Conservation (phyloP, 148 eudicot species). For the Rhododendron mucronatum region DNA sequence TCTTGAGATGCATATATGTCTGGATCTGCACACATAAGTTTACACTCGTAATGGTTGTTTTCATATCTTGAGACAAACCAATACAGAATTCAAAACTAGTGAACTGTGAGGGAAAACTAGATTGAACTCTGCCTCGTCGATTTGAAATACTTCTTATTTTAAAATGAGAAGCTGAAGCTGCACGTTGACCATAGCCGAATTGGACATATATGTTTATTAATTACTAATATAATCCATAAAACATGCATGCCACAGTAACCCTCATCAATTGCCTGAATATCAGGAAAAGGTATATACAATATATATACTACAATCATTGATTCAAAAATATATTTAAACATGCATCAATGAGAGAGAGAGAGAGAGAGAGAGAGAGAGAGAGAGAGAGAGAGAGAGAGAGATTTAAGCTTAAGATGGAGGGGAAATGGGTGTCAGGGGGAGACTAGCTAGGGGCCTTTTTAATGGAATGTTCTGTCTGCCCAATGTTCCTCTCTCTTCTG, state of each 20-base stretch:
- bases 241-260: background rate
- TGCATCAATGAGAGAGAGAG: background rate
- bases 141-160: background rate
- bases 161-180: background rate
- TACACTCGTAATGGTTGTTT: background rate
- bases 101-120: background rate
- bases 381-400: background rate
- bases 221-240: background rate
- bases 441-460: background rate
- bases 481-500: background rate
- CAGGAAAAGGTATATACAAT: background rate
- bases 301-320: background rate
- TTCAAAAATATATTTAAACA: background rate
- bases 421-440: background rate
- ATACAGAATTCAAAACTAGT: too few relatives aligned
- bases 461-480: constrained; percentile 14
- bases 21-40: background rate
- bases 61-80: too few relatives aligned
- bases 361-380: background rate
- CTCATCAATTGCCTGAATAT: background rate
- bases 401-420: background rate
- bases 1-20: background rate
- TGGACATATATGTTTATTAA: background rate
- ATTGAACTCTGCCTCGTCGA: background rate
- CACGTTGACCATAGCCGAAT: background rate